Evolutionary conservation across 1,139 yeast species (phyloP), one percentile per base, ranked within the genome.

Genomic region (Blastobotrys persicus): DNA sequence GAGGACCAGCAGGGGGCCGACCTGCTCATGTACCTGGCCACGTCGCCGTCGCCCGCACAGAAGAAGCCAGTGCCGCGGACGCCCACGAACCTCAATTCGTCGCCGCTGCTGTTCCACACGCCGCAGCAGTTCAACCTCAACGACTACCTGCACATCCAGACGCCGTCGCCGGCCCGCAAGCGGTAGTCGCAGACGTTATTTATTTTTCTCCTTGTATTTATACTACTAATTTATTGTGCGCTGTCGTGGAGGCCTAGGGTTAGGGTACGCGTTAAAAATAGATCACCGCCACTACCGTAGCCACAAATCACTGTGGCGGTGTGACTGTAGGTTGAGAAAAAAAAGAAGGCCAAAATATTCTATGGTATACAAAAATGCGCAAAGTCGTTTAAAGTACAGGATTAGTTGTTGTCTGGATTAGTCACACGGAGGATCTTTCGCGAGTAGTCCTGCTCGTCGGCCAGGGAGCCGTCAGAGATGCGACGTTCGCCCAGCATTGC

Each of bases 1-100:
- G 46, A 76, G 49, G 82, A 79, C 52, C 87, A 83, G 47, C 89
- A 84, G 64, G 96, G 95, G 4, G 96, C 95, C 0, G 94, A 85
- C 63, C 70, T 88, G 54, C 74, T 88, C 54, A 78, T 88, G 81
- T 88, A 80, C 64, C 73, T 88, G 59, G 95, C 95, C 2, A 85
- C 94, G 3, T 85, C 95, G 2, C 96, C 96, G 0, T 84, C 92
- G 0, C 88, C 91, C 0, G 83, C 84, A 1, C 28, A 23, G 9
- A 57, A 63, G 46, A 26, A 37, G 45, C 40, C 55, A 46, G 31
- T 38, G 45, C 56, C 41, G n/a, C 47, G 44, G n/a, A 40, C 44
- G 40, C 19, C 47, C 48, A 40, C 45, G 23, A 49, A 45, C 45
- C 34, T 51, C 51, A 44, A 48, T 38, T 35, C 50, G 39, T 47